Evolutionary conservation across 2,329 filamentous ascomycete species (phyloP).

Genomic region (Neofusicoccum ribis): DNA sequence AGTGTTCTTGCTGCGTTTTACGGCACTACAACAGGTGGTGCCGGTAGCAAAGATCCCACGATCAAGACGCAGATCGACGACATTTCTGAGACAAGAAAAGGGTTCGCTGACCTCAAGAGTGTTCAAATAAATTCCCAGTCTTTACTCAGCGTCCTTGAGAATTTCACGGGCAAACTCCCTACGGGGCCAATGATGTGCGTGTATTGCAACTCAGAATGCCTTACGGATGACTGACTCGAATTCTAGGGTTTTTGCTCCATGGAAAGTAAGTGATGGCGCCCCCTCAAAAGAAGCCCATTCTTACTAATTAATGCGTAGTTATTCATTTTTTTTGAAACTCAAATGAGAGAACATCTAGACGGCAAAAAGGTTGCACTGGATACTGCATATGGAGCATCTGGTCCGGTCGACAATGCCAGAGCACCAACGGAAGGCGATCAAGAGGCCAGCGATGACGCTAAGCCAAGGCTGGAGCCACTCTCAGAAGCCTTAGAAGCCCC

Average conservation of each 20-base stretch:
- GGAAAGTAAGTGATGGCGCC: neutral
- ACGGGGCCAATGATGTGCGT: too few species aligned
- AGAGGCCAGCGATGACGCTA: neutral
- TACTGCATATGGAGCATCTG: neutral
- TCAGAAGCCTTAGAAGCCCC: too few species aligned
- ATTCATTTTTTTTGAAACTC: neutral
- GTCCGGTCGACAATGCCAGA: neutral
- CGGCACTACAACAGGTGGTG: neutral
- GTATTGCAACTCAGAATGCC: too few species aligned
- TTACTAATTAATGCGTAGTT: neutral
- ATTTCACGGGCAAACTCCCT: too few species aligned
- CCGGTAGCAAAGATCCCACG: neutral
- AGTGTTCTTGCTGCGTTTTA: neutral
- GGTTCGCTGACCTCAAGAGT: neutral
- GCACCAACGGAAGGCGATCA: neutral
- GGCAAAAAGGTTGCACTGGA: neutral
- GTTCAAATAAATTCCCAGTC: neutral
- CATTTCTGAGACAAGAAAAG: neutral
- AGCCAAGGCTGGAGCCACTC: too few species aligned
- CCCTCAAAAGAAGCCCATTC: fast-evolving
- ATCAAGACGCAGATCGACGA: neutral
- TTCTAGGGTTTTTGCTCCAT: neutral
- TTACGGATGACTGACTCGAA: neutral
- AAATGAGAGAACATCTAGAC: neutral
- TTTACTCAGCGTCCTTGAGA: neutral